Conservation (phyloP, 371 early-diverging fungal genomes). For the Mucor lusitanicus region DNA sequence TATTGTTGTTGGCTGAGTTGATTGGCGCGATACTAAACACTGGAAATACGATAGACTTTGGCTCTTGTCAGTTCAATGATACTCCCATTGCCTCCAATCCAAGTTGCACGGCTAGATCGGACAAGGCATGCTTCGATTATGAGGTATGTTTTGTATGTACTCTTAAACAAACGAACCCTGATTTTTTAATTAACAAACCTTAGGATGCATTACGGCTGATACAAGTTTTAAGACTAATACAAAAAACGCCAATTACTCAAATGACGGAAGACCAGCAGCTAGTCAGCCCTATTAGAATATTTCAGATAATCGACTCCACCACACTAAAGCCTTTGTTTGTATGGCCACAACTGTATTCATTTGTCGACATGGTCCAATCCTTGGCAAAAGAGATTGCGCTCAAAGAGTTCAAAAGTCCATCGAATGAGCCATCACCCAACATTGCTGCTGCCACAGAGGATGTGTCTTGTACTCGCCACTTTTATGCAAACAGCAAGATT, state of each 20-base stretch:
- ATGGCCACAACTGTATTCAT: constrained; percentile 33
- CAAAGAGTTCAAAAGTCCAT: constrained; percentile 11
- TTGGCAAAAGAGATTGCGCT: not conserved
- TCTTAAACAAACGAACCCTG: not conserved
- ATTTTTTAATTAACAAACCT: not conserved
- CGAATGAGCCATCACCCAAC: not conserved
- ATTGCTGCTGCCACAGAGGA: not conserved
- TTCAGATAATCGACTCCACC: constrained; percentile 44
- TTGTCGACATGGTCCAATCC: constrained; percentile 2
- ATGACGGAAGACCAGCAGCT: not conserved
- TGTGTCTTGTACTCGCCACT: constrained; percentile 31
- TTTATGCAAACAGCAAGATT: constrained; percentile 24
- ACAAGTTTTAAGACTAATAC: not conserved
- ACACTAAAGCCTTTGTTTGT: constrained; percentile 34
- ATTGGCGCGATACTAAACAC: not conserved
- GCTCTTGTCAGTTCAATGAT: not conserved
- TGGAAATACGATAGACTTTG: not conserved
- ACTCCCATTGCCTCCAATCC: not conserved
- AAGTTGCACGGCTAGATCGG: not conserved
- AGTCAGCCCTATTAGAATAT: constrained; percentile 34
- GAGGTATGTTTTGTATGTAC: not conserved
- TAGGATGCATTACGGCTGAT: not conserved
- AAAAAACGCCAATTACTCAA: not conserved
- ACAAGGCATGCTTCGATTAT: not conserved
- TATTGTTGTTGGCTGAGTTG: not conserved